phyloP scores from a whole-genome alignment of 257 asterid species.

The Salvia miltiorrhiza region DNA sequence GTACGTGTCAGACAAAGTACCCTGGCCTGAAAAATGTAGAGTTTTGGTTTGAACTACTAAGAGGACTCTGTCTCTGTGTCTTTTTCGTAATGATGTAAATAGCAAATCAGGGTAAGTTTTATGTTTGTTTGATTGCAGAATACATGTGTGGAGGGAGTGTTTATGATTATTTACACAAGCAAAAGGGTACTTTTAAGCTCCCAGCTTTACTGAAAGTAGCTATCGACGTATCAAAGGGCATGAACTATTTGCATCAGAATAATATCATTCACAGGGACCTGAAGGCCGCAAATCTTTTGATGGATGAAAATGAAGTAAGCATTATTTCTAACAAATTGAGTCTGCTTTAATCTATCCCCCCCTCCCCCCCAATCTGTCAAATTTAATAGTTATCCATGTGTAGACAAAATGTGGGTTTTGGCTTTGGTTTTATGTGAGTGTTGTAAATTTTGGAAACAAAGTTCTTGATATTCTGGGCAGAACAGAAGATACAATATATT shows the following conservation, averaged over 20 bases:
- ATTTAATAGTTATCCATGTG: slow-evolving; percentile 4
- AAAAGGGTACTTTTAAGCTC: slow-evolving; percentile 84
- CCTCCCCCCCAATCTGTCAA: slow-evolving; percentile 10
- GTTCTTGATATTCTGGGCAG: not conserved
- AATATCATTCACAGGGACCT: slow-evolving; percentile 94
- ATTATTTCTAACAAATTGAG: not conserved
- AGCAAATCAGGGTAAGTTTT: slow-evolving; percentile 9
- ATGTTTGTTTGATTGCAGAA: slow-evolving; percentile 46
- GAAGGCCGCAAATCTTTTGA: slow-evolving; percentile 95
- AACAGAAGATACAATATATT: not conserved
- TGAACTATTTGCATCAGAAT: slow-evolving; percentile 97
- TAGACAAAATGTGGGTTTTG: not conserved
- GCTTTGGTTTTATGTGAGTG: not conserved
- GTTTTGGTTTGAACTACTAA: not conserved
- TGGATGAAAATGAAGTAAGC: slow-evolving; percentile 96
- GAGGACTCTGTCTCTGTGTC: not conserved
- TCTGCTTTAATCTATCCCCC: not conserved
- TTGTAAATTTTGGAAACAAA: not conserved
- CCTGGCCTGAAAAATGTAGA: slow-evolving; percentile 9
- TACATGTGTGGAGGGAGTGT: slow-evolving; percentile 98
- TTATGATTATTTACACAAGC: slow-evolving; percentile 91
- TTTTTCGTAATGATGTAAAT: slow-evolving; percentile 2
- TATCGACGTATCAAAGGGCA: slow-evolving; percentile 91
- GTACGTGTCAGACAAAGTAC: slow-evolving; percentile 30
- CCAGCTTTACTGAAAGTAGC: slow-evolving; percentile 90